Evolutionary conservation across 305 asterid species (phyloP).

Genomic region (Fraxinus latifolia): DNA sequence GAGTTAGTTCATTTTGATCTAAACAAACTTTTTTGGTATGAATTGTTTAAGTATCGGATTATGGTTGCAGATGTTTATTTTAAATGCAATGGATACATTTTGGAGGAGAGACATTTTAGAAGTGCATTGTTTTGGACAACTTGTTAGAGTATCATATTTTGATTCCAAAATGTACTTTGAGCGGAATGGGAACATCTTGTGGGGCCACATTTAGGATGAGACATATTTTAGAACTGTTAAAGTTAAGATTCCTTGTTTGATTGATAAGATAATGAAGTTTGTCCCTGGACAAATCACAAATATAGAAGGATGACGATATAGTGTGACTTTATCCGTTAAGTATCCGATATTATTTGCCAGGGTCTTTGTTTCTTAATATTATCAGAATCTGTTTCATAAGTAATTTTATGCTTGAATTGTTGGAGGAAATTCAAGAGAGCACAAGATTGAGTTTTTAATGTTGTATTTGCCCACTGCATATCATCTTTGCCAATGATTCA

Average conservation of each 20-base stretch:
- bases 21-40: conserved; percentile 4
- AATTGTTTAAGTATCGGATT: background rate
- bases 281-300: conserved; percentile 12
- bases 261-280: background rate
- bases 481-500: background rate
- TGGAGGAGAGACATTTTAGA: conserved; percentile 7
- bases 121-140: background rate
- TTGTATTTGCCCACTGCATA: background rate
- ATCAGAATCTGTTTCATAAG: conserved; percentile 14
- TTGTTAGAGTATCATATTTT: background rate
- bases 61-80: background rate
- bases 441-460: conserved; percentile 1
- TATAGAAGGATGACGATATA: conserved; percentile 13
- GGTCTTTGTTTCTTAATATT: conserved; percentile 14
- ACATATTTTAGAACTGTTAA: conserved; percentile 6
- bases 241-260: background rate
- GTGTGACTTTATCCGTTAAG: background rate
- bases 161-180: background rate
- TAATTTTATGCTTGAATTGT: conserved; percentile 6
- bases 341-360: conserved; percentile 12
- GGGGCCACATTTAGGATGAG: conserved; percentile 2
- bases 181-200: conserved; percentile 3
- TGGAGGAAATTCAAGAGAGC: background rate
- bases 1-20: background rate
- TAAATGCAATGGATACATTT: background rate